Conservation (phyloP, 2,329 filamentous ascomycete species). For the Trichoderma arundinaceum region DNA sequence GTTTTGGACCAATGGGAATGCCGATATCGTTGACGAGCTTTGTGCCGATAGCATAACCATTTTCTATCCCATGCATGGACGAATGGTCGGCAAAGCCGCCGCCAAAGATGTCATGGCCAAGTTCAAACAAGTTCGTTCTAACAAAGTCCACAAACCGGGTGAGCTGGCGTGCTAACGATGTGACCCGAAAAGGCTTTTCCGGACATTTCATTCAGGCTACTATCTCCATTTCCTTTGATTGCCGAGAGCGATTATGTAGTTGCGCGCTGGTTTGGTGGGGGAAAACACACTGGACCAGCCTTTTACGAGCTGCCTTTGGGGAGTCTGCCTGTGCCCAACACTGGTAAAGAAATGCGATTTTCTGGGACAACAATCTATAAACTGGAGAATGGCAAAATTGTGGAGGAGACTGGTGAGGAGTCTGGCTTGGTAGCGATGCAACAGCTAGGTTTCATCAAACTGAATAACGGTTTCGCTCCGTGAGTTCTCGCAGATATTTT, state of each 20-base stretch:
- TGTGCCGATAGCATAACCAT: conserved; percentile 31
- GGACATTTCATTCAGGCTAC: conserved; percentile 8
- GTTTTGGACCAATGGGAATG: conserved; percentile 34
- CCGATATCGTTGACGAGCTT: conserved; percentile 31
- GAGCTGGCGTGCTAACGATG: background rate
- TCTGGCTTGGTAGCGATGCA: conserved; percentile 24
- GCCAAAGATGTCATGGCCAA: conserved; percentile 28
- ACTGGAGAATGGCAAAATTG: conserved; percentile 31
- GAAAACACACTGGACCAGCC: conserved; percentile 33
- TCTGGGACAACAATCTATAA: conserved; percentile 33
- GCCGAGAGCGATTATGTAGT: conserved; percentile 31
- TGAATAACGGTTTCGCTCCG: conserved; percentile 18
- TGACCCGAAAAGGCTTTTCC: background rate
- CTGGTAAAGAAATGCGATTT: conserved; percentile 33
- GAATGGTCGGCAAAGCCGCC: conserved; percentile 27
- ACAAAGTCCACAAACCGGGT: background rate
- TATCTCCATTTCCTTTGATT: conserved; percentile 24
- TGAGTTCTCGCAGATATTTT: background rate
- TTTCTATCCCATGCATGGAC: conserved; percentile 34
- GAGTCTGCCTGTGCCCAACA: conserved; percentile 21
- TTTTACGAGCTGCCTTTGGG: conserved; percentile 32
- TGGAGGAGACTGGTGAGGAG: conserved; percentile 32
- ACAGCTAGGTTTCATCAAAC: conserved; percentile 15
- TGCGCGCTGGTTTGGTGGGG: conserved; percentile 33
- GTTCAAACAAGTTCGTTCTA: conserved; percentile 31